Evolutionary conservation across 352 stramenopile genomes (phyloP), one percentile per base, ranked within the genome.

Genomic region (Globisporangium carolinianum): DNA sequence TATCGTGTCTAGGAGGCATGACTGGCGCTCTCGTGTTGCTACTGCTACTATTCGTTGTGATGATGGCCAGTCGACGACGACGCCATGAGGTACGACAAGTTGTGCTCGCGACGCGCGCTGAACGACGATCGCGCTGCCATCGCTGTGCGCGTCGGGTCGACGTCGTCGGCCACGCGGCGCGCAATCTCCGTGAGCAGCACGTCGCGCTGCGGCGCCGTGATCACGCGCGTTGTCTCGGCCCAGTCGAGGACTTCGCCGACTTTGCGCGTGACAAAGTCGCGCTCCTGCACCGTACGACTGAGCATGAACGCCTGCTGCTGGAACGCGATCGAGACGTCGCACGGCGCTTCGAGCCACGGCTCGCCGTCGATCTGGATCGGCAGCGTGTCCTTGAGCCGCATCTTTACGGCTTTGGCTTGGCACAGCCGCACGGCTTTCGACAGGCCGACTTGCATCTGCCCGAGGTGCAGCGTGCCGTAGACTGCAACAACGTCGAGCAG

Each of bases 291-390:
- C 15, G 79, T 89, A 32, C 78, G 77, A 18, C 78, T 87, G 15
- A 94, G 78, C 83, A 94, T 94, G 65, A 91, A 89, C 9, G 83
- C 79, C 61, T 94, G 78, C 52, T 94, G 79, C 47, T 89, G 74
- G 63, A 86, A 91, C 15, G 76, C 75, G 51, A 98, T 89, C 24
- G 81, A 67, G 43, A 98, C 66, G 9, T 83, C 82, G 42, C 84
- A 91, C 15, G 72, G 71, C 39, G 71, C 76, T 67, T 98, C 94
- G 58, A 87, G 73, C 94, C 94, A 98, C 15, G 95, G 95, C 72
- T 98, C 95, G 8, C 95, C 95, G 62, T 98, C 95, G 45, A 98
- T 92, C 67, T 98, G 95, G 46, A 98, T 61, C 2, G 83, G 81
- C 6, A 91, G 55, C 5, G 68, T 86, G 53, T 91, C 79, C 15